Base-by-base conservation (phyloP, 495 filamentous ascomycete genomes). In the Aspergillus campestris region DNA sequence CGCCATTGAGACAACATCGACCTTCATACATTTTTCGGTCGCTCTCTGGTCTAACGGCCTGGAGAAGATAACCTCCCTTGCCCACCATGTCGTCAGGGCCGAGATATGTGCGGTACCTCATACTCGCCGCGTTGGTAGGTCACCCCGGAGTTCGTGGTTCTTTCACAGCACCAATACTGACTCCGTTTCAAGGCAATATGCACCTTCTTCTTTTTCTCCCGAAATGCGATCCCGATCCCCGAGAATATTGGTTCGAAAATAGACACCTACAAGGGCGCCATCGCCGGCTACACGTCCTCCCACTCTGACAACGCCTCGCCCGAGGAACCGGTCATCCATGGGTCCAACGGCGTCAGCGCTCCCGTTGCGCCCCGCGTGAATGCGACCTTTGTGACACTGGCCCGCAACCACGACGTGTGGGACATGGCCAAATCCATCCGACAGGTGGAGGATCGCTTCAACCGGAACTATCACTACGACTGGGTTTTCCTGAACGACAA, bases 401-500 rank as follows among this genome's bases (percentile, higher is more conserved):
- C 92, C 12, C 83, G 94, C 41, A 98, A 98, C 61, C 72, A 71
- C 29, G 92, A 98, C 62, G 64, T 96, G 34, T 98, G 94, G 94
- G 92, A 97, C 29, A 95, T 98, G 55, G 84, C 89, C 18, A 81
- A 85, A 56, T 94, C 88, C 7, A 98, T 98, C 58, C 87, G 92
- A 15, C 83, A 91, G 51, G 81, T 98, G 31, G 92, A 98, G 67
- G 92, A 98, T 61, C 84, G 92, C 51, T 97, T 98, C 80, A 98
- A 98, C 67, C 78, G 81, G 52, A 83, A 89, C 40, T 97, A 84
- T 65, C 83, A 96, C 70, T 98, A 98, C 64, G 92, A 97, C 59
- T 98, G 92, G 92, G 94, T 98, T 27, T 98, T 98, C 71, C 65
- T 98, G 51, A 98, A 98, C 64, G 92, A 98, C 60, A 78, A 88